Conservation (phyloP, 164 flowering plant genomes). For the Vitis rupestris region DNA sequence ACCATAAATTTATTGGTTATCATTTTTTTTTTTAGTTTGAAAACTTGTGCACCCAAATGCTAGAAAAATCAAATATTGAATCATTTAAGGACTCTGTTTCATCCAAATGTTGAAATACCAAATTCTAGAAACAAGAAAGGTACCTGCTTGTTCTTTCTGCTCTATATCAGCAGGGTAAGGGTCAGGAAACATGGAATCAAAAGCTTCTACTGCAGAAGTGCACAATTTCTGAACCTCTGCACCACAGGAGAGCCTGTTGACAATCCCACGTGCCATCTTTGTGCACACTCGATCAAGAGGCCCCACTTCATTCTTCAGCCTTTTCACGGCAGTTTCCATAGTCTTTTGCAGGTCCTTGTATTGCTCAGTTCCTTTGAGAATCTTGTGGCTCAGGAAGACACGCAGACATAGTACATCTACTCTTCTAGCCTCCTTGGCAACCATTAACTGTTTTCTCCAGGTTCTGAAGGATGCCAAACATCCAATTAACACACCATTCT, state of each 20-base stretch:
- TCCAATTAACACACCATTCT: not conserved
- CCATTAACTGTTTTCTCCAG: slow-evolving; percentile 65
- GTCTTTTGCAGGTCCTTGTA: slow-evolving; percentile 43
- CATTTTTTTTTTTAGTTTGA: too few species aligned
- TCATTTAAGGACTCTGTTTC: too few species aligned
- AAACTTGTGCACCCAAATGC: not conserved
- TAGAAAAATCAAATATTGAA: too few species aligned
- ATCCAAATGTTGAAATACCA: not conserved
- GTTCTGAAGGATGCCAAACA: slow-evolving; percentile 37
- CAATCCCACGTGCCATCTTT: slow-evolving; percentile 62
- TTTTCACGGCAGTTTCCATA: slow-evolving; percentile 40
- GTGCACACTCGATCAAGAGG: slow-evolving; percentile 43
- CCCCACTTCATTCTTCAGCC: slow-evolving; percentile 63
- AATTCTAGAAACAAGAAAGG: slow-evolving; percentile 1
- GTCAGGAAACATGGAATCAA: slow-evolving; percentile 33
- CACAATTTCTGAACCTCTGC: slow-evolving; percentile 62
- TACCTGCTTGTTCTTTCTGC: slow-evolving; percentile 18
- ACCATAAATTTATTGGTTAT: too few species aligned
- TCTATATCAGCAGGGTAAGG: not conserved
- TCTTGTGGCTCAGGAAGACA: slow-evolving; percentile 47
- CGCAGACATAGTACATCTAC: slow-evolving; percentile 62
- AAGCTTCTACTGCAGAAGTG: slow-evolving; percentile 46
- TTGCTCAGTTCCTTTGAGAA: slow-evolving; percentile 49
- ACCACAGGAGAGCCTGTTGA: slow-evolving; percentile 60
- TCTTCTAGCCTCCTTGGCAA: slow-evolving; percentile 70